Conservation (phyloP, 805 yeast genomes). For the Wickerhamomyces sydowiorum region DNA sequence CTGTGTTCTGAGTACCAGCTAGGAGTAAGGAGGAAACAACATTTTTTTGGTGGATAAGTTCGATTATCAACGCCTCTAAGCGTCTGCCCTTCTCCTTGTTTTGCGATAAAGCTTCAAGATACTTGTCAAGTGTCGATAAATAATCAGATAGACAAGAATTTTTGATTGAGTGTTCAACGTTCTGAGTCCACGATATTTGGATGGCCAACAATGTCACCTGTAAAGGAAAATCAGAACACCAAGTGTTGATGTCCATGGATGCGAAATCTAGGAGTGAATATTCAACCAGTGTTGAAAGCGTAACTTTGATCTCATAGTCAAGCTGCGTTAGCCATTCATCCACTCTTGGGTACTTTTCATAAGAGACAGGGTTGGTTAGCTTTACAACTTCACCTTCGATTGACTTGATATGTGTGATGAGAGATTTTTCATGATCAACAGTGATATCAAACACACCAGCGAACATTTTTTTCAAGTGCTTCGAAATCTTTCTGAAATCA, state of each 20-base stretch:
- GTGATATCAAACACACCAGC: constrained; percentile 48
- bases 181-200: constrained; percentile 52
- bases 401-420: constrained; percentile 48
- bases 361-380: constrained; percentile 37
- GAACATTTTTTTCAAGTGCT: constrained; percentile 67
- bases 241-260: constrained; percentile 14
- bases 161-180: constrained; percentile 28
- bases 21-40: constrained; percentile 23
- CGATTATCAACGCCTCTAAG: constrained; percentile 59
- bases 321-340: constrained; percentile 59
- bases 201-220: constrained; percentile 52
- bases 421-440: constrained; percentile 25
- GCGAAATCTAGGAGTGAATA: constrained; percentile 26
- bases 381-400: constrained; percentile 55
- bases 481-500: constrained; percentile 41
- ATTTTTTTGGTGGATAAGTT: constrained; percentile 53
- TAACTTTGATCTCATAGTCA: constrained; percentile 44
- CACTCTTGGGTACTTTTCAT: constrained; percentile 35
- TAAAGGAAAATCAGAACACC: constrained; percentile 40
- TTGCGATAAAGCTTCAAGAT: constrained; percentile 7
- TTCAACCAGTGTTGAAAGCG: constrained; percentile 36
- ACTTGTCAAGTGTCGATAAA: background rate
- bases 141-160: constrained; percentile 23
- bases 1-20: constrained; percentile 5
- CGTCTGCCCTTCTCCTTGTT: constrained; percentile 24